Conservation (phyloP, 2,329 filamentous ascomycete species). For the Penicillium nordicum region DNA sequence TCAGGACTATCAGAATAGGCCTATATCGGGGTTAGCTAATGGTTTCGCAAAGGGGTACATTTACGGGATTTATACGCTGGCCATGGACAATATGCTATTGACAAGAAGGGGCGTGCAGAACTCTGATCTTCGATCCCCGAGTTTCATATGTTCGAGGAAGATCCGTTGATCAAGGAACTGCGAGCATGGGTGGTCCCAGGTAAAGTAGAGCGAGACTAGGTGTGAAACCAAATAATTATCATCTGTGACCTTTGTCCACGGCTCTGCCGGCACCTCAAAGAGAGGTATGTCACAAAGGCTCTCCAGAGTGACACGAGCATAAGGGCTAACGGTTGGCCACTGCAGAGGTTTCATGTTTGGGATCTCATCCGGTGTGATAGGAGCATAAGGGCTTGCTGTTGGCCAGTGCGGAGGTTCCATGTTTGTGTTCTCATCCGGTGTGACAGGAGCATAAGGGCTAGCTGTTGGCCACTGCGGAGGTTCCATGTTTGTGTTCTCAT, state of each 20-base stretch:
- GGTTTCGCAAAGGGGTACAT: background rate
- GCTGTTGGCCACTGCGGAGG: too few relatives aligned
- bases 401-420: background rate
- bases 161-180: slow-evolving; percentile 76
- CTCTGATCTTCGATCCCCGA: slow-evolving; percentile 48
- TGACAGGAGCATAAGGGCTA: too few relatives aligned
- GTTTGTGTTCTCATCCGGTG: background rate
- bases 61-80: slow-evolving; percentile 30
- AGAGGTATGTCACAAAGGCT: slow-evolving; percentile 36
- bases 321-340: slow-evolving; percentile 8
- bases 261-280: slow-evolving; percentile 32
- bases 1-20: slow-evolving; percentile 37
- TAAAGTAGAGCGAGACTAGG: slow-evolving; percentile 88
- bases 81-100: slow-evolving; percentile 73
- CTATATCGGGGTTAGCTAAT: slow-evolving; percentile 25
- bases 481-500: background rate
- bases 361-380: too few relatives aligned
- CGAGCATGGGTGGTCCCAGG: slow-evolving; percentile 88
- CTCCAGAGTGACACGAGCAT: slow-evolving; percentile 31
- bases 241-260: slow-evolving; percentile 75
- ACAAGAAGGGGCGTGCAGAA: slow-evolving; percentile 84
- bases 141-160: slow-evolving; percentile 52
- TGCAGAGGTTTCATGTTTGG: background rate
- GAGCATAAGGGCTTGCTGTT: background rate
- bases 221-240: slow-evolving; percentile 74